These are phyloP conservation scores for Ophiostoma triangulosporum DNA, from an alignment of 2,329 filamentous ascomycete genomes.

Conservation along the genomic window DNA sequence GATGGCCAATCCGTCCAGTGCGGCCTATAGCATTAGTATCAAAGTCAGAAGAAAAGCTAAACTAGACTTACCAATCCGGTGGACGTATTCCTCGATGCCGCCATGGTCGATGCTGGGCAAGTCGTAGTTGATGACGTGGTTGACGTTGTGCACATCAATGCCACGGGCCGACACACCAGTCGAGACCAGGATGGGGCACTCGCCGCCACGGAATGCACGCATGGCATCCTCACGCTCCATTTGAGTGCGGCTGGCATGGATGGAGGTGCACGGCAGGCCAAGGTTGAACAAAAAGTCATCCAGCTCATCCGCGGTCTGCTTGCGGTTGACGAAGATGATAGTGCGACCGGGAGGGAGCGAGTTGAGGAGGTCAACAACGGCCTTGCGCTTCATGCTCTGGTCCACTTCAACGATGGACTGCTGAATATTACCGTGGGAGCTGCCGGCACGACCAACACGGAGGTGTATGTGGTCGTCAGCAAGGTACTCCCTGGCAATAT, in stretches of 20 bases:
- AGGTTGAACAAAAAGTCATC: conserved; percentile 81
- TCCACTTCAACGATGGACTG: conserved; percentile 63
- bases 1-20: conserved; percentile 84
- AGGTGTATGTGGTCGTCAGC: conserved; percentile 63
- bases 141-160: conserved; percentile 74
- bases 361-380: conserved; percentile 58
- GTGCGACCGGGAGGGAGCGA: conserved; percentile 61
- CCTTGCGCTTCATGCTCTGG: conserved; percentile 50
- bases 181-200: conserved; percentile 66
- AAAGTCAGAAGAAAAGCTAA: conserved; percentile 3
- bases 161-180: conserved; percentile 82
- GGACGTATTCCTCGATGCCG: conserved; percentile 88
- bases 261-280: conserved; percentile 69
- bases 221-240: conserved; percentile 84
- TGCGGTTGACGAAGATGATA: conserved; percentile 81
- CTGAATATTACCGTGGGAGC: conserved; percentile 67
- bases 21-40: conserved; percentile 43
- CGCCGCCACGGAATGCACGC: conserved; percentile 67
- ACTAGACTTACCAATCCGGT: conserved; percentile 65
- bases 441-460: conserved; percentile 75
- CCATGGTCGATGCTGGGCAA: conserved; percentile 60
- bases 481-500: conserved; percentile 65
- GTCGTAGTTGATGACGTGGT: conserved; percentile 90
- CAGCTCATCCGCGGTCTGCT: conserved; percentile 62
- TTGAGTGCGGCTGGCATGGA: conserved; percentile 79